A percentile compares a stretch with the other conserved stretches of the same genome.
Evolutionary conservation across 176 grass and related monocot genomes (phyloP).

Genomic region (Pontederia crassipes): DNA sequence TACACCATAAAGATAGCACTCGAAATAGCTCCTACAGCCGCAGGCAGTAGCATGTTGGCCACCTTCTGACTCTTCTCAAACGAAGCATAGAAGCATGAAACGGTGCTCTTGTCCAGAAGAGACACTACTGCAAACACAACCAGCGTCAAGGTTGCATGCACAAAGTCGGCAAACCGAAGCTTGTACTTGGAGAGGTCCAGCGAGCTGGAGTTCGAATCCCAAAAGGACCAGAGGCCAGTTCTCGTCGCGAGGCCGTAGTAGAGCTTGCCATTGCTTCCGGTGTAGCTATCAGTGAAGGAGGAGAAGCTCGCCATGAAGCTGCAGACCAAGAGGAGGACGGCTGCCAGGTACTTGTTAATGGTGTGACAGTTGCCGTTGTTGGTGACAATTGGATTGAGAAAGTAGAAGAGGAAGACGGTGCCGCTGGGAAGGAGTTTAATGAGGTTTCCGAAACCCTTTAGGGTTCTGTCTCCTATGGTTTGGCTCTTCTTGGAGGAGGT

Average conservation of each 20-base stretch:
- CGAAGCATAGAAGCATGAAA: background rate
- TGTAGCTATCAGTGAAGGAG: background rate
- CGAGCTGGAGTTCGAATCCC: background rate
- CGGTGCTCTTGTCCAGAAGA: background rate
- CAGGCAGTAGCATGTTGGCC: background rate
- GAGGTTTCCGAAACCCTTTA: background rate
- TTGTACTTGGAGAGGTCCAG: background rate
- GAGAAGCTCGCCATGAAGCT: background rate
- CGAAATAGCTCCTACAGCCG: background rate
- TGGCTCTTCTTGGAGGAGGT: background rate
- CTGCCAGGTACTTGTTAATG: background rate
- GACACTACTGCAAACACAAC: background rate
- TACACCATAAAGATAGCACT: background rate
- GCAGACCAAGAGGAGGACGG: background rate
- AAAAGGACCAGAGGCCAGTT: background rate
- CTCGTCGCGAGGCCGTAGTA: background rate
- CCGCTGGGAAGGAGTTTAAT: background rate
- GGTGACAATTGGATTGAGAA: background rate
- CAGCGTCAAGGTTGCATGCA: background rate
- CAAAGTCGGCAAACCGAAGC: background rate
- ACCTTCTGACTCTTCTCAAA: background rate
- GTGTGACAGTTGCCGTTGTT: constrained; percentile 1
- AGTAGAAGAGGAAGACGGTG: background rate
- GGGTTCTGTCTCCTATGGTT: background rate
- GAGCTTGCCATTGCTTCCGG: background rate